These are phyloP conservation scores for Candida pini DNA, from an alignment of 805 yeast species.

Conservation along the genomic window DNA sequence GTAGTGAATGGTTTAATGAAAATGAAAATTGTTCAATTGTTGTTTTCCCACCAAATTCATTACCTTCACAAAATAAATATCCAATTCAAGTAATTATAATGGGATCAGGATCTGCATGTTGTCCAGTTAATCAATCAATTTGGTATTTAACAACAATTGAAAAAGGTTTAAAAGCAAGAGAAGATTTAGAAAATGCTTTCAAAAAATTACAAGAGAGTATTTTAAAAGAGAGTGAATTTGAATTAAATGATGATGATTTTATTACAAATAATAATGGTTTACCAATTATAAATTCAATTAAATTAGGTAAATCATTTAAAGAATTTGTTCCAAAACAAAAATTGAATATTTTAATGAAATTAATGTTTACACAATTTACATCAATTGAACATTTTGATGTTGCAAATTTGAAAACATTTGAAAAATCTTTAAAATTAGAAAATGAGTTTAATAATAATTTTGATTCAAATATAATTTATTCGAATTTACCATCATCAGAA, in stretches of 20 bases:
- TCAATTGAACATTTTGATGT: conserved; percentile 53
- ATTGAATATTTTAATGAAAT: conserved; percentile 53
- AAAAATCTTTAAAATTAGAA: conserved; percentile 21
- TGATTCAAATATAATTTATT: conserved; percentile 43
- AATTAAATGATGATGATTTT: conserved; percentile 49
- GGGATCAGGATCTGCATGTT: conserved; percentile 83
- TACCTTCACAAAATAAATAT: conserved; percentile 55
- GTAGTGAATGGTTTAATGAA: conserved; percentile 88
- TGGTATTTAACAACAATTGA: conserved; percentile 88
- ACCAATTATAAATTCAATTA: conserved; percentile 71
- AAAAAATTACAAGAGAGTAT: conserved; percentile 74
- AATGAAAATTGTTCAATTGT: conserved; percentile 82
- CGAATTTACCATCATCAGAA: conserved; percentile 73
- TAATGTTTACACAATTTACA: conserved; percentile 56
- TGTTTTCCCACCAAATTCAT: conserved; percentile 84
- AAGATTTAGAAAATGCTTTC: conserved; percentile 76
- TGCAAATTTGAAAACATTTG: conserved; percentile 37
- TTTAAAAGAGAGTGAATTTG: conserved; percentile 69
- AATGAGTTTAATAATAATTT: conserved; percentile 30
- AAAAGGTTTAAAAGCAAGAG: conserved; percentile 60
- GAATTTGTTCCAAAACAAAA: conserved; percentile 80
- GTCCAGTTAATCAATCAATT: conserved; percentile 79
- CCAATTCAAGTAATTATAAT: conserved; percentile 85
- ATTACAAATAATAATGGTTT: conserved; percentile 52
- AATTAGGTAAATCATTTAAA: conserved; percentile 78